phyloP scores from a whole-genome alignment of 164 flowering plant species.

The Taxillus chinensis region DNA sequence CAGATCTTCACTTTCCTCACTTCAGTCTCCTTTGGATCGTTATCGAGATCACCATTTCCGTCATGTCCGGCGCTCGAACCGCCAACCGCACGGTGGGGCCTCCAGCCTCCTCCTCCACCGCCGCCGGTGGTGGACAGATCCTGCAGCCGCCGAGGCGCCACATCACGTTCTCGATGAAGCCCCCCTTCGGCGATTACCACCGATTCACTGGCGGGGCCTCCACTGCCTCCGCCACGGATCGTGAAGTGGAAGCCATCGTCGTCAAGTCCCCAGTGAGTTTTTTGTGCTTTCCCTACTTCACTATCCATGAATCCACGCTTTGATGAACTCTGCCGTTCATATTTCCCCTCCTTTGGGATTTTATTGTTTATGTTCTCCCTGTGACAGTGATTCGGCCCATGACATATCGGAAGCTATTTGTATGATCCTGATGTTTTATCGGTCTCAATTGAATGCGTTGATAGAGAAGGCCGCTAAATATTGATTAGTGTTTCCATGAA shows the following conservation, averaged over 20 bases:
- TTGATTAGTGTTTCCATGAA: no score
- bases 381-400: no score
- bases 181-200: conserved; percentile 33
- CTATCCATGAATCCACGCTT: background rate
- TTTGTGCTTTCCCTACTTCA: background rate
- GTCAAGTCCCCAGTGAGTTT: conserved; percentile 32
- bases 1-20: background rate
- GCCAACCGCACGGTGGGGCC: conserved; percentile 24
- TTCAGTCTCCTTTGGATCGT: background rate
- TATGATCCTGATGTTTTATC: no score
- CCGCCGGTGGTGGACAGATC: conserved; percentile 16
- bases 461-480: no score
- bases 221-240: conserved; percentile 13
- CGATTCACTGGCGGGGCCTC: conserved; percentile 16
- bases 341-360: background rate
- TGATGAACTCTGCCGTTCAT: background rate
- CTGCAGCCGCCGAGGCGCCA: conserved; percentile 32
- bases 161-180: conserved; percentile 29
- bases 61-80: conserved; percentile 44
- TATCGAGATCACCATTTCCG: no score
- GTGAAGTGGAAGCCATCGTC: conserved; percentile 23
- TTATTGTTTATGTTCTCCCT: no score
- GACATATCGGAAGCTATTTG: no score
- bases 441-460: no score
- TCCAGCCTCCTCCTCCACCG: conserved; percentile 4